phyloP scores from a whole-genome alignment of 495 filamentous ascomycete species.

The Penicillium ochrochloron region DNA sequence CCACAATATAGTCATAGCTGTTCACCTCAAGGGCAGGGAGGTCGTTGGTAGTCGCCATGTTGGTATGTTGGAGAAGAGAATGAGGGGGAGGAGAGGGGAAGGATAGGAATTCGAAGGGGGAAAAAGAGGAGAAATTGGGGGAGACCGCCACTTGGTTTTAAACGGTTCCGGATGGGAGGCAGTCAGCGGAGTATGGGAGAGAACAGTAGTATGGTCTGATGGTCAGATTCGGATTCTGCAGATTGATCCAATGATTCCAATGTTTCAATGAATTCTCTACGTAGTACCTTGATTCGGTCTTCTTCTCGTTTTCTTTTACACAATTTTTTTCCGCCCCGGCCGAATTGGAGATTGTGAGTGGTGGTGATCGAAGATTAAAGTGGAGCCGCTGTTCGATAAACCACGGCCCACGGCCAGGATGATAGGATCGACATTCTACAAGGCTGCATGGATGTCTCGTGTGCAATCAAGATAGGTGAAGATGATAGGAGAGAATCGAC shows the following conservation, averaged over 20 bases:
- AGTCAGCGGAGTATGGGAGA: constrained; percentile 9
- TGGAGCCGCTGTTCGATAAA: constrained; percentile 15
- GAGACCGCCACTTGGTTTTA: constrained; percentile 14
- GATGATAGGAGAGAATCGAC: not conserved
- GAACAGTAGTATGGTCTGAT: constrained; percentile 14
- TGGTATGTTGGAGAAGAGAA: constrained; percentile 17
- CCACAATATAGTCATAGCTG: constrained; percentile 83
- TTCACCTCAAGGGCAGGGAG: constrained; percentile 62
- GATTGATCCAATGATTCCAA: not conserved
- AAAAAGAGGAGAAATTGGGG: constrained; percentile 1
- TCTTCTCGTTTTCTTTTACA: constrained; percentile 15
- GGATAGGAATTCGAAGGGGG: not conserved
- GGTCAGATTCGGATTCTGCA: not conserved
- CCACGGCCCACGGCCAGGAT: constrained; percentile 6
- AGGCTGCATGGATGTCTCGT: not conserved
- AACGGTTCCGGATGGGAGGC: constrained; percentile 3
- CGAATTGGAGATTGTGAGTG: constrained; percentile 15
- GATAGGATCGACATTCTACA: not conserved
- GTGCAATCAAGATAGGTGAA: not conserved
- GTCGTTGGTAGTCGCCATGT: constrained; percentile 64
- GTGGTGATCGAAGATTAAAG: constrained; percentile 6
- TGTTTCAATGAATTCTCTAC: not conserved
- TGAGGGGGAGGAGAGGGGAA: constrained; percentile 16
- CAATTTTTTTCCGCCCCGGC: constrained; percentile 13
- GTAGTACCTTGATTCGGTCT: constrained; percentile 9